Percentiles rank a stretch among this genome's conserved stretches.
Evolutionary conservation across 441 rosid species (phyloP).

Genomic region (Theobroma grandiflorum): DNA sequence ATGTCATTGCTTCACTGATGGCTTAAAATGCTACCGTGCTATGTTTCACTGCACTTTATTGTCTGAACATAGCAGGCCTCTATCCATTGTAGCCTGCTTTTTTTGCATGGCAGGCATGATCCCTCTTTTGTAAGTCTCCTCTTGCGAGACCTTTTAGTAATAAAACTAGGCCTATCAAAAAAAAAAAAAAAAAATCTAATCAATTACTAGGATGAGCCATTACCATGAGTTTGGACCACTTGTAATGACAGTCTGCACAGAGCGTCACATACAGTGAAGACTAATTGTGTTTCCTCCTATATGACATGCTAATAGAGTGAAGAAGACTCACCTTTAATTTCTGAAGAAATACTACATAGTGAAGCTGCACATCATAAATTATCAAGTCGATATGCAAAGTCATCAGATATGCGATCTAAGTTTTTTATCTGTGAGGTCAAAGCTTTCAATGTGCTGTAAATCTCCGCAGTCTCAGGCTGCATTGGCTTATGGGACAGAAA

Average conservation of each 20-base stretch:
- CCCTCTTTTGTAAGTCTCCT: too few species aligned
- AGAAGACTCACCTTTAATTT: neutral
- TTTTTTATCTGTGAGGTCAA: conserved; percentile 21
- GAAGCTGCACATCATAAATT: conserved; percentile 8
- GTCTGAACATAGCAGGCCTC: too few species aligned
- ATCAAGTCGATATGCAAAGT: conserved; percentile 4
- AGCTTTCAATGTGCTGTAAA: conserved; percentile 2
- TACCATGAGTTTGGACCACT: neutral
- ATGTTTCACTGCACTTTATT: too few species aligned
- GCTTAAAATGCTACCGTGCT: too few species aligned
- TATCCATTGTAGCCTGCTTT: too few species aligned
- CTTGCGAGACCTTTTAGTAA: too few species aligned
- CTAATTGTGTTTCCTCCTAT: neutral
- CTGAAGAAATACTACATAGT: neutral
- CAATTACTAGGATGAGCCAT: neutral
- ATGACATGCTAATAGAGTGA: neutral
- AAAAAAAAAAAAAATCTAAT: neutral
- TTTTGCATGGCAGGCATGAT: too few species aligned
- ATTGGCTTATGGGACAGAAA: conserved; percentile 19
- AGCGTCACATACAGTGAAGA: neutral
- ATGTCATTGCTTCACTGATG: too few species aligned
- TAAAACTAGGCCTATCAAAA: too few species aligned
- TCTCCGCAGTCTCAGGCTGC: conserved; percentile 1
- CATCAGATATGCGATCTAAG: conserved; percentile 4
- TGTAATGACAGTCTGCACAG: neutral